Percentiles rank a stretch among this genome's conserved stretches.
Evolutionary conservation across 768 basidiomycete species (phyloP).

Genomic region (Suillus subalutaceus): DNA sequence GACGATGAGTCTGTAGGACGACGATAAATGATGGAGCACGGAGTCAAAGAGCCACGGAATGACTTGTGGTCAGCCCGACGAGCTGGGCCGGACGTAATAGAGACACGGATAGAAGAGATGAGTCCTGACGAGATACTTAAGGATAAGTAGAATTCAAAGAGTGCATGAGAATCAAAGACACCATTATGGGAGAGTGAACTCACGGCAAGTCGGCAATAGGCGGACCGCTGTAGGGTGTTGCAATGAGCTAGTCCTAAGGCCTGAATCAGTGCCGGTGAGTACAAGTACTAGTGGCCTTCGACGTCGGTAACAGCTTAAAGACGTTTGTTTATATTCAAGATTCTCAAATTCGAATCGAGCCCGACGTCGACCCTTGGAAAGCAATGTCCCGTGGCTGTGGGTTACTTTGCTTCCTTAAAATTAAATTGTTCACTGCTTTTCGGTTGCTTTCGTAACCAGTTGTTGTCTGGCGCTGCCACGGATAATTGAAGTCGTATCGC

Average conservation of each 20-base stretch:
- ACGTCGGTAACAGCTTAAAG: not conserved
- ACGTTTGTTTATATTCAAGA: not conserved
- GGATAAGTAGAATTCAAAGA: not conserved
- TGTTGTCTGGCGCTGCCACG: not conserved
- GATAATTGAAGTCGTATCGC: not conserved
- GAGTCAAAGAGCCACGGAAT: not conserved
- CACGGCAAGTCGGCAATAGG: not conserved
- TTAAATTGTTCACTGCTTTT: not conserved
- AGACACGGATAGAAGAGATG: not conserved
- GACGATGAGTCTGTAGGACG: not conserved
- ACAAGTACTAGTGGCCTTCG: not conserved
- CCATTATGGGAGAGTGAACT: conserved; percentile 16
- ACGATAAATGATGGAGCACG: not conserved
- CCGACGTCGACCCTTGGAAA: not conserved
- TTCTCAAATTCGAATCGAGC: not conserved
- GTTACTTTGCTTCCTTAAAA: not conserved
- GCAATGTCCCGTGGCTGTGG: not conserved
- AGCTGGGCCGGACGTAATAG: conserved; percentile 2
- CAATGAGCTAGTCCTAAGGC: not conserved
- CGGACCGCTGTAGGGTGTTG: not conserved
- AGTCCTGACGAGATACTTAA: not conserved
- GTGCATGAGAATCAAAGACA: conserved; percentile 1
- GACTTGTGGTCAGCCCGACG: conserved; percentile 12
- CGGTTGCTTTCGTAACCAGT: not conserved
- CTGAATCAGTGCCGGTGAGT: not conserved